phyloP scores from a whole-genome alignment of 345 rosid genomes.

The Chamaenerion angustifolium region DNA sequence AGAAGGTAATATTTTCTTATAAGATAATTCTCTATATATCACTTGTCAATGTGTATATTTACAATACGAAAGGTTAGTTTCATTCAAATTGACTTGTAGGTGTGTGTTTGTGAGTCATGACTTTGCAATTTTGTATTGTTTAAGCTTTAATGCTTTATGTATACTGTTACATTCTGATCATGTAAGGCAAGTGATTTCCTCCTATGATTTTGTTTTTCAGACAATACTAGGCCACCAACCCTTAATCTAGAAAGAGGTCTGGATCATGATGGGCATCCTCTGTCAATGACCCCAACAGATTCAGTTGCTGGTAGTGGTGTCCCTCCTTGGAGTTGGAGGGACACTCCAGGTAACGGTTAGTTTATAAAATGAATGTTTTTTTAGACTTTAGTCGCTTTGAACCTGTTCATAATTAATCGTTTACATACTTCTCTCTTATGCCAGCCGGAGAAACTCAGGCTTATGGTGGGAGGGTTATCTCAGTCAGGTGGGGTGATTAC shows the following conservation, averaged over 20 bases:
- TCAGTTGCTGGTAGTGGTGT: slow-evolving; percentile 75
- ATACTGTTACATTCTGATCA: no score
- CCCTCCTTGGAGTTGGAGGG: slow-evolving; percentile 99
- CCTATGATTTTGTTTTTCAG: slow-evolving; percentile 20
- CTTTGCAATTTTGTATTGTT: no score
- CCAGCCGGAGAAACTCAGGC: slow-evolving; percentile 63
- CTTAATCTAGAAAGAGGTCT: slow-evolving; percentile 91
- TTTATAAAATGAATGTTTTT: slow-evolving; percentile 4
- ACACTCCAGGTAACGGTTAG: slow-evolving; percentile 76
- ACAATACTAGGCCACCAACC: slow-evolving; percentile 48
- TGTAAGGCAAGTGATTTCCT: no score
- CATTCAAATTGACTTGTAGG: no score
- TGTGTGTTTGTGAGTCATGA: no score
- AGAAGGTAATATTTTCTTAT: no score
- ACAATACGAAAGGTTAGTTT: no score
- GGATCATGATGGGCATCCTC: slow-evolving; percentile 94
- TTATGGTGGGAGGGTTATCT: slow-evolving; percentile 77
- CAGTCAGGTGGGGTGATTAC: slow-evolving; percentile 83
- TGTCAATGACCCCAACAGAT: slow-evolving; percentile 74
- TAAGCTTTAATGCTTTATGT: no score
- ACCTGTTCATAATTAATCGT: no score
- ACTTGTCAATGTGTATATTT: no score
- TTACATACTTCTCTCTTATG: slow-evolving; percentile 1
- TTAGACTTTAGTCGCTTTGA: no score
- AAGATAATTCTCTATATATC: no score